Percentiles rank a stretch among this genome's conserved stretches.
Conservation (phyloP, 441 rosid species). For the Rhodomyrtus psidioides region DNA sequence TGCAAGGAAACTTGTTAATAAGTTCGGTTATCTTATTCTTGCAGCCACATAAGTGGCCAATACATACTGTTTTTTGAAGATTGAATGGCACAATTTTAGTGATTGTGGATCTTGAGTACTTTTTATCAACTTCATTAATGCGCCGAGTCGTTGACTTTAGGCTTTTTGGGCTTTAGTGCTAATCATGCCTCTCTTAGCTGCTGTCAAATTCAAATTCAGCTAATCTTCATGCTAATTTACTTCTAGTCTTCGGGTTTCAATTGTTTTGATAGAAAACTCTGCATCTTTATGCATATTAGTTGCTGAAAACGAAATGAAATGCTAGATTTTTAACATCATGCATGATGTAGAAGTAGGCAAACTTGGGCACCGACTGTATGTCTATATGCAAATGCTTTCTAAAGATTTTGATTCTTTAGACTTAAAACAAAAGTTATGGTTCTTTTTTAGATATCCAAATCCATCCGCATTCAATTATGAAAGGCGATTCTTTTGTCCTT, state of each 20-base stretch:
- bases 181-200: neutral
- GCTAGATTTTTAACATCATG: neutral
- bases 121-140: neutral
- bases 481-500: slow-evolving; percentile 85
- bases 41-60: neutral
- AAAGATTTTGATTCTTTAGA: neutral
- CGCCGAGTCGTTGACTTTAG: neutral
- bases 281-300: neutral
- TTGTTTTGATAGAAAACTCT: neutral
- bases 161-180: neutral
- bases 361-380: neutral
- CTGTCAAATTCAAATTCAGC: neutral
- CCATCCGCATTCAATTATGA: slow-evolving; percentile 90
- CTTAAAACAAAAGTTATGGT: neutral
- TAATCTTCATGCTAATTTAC: neutral
- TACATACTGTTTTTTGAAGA: neutral
- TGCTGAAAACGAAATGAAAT: neutral
- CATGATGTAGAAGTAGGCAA: neutral
- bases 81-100: neutral
- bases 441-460: slow-evolving; percentile 81
- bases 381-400: neutral
- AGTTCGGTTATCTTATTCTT: neutral
- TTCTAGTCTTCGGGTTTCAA: neutral
- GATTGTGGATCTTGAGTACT: neutral
- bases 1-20: neutral